phyloP scores from a whole-genome alignment of 169 alveolate genomes.

The Haemoproteus tartakovskyi region DNA sequence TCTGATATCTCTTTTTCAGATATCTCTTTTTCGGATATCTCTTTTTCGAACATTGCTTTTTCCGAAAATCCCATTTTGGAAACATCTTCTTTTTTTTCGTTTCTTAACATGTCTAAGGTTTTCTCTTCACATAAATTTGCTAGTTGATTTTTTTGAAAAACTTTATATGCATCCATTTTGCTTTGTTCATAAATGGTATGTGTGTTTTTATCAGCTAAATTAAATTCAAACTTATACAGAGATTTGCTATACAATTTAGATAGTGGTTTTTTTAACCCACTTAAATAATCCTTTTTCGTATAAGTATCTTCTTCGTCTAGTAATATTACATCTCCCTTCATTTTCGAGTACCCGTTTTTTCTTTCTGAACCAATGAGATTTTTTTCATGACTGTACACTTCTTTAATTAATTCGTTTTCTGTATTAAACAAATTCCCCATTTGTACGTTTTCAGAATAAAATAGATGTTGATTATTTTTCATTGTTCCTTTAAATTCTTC shows the following conservation, averaged over 20 bases:
- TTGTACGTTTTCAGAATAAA: conserved; percentile 34
- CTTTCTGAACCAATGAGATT: no score
- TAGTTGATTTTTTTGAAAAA: conserved; percentile 15
- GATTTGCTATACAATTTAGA: background rate
- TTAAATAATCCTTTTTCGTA: conserved; percentile 33
- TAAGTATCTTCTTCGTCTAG: conserved; percentile 58
- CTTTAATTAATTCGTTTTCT: background rate
- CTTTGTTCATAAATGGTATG: conserved; percentile 28
- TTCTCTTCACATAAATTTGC: conserved; percentile 17
- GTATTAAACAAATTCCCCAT: conserved; percentile 45
- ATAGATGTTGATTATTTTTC: background rate
- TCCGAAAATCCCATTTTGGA: no score
- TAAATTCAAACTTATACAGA: conserved; percentile 18
- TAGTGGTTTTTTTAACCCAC: conserved; percentile 55
- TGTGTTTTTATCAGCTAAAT: conserved; percentile 37
- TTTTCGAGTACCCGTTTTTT: conserved; percentile 25
- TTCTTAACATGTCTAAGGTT: background rate
- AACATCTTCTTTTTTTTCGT: background rate
- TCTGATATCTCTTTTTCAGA: background rate
- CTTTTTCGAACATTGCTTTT: no score
- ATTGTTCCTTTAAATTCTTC: conserved; percentile 2
- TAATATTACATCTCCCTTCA: conserved; percentile 9
- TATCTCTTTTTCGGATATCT: no score
- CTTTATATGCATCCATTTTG: conserved; percentile 41
- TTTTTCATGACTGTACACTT: conserved; percentile 3